A percentile compares a stretch with the other conserved stretches of the same genome.
These are phyloP conservation scores for Colletotrichum echinochloae DNA, from an alignment of 2,329 filamentous ascomycete species.

Conservation along the genomic window DNA sequence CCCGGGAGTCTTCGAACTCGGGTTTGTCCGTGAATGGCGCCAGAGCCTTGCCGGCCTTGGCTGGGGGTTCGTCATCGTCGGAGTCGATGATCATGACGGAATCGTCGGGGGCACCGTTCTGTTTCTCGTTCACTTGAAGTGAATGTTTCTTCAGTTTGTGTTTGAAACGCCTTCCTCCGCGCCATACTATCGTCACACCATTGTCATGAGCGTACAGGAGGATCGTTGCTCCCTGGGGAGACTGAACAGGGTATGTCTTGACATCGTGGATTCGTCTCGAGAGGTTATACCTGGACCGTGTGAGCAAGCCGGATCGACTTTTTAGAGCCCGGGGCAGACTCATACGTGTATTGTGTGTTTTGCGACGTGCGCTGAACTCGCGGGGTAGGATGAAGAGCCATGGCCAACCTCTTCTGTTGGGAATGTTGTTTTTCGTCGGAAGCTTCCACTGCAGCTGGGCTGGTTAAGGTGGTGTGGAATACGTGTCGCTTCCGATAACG, in stretches of 20 bases:
- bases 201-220: constrained; percentile 73
- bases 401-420: constrained; percentile 19
- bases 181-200: constrained; percentile 72
- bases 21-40: constrained; percentile 62
- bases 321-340: too few relatives aligned
- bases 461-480: background rate
- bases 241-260: constrained; percentile 70
- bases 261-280: constrained; percentile 69
- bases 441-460: background rate
- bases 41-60: constrained; percentile 47
- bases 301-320: background rate
- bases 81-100: constrained; percentile 73
- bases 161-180: constrained; percentile 72
- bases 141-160: constrained; percentile 50
- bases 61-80: constrained; percentile 65
- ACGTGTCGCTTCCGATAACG: background rate
- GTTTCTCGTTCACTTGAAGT: constrained; percentile 54
- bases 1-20: constrained; percentile 66
- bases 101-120: constrained; percentile 65
- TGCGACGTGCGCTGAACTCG: constrained; percentile 61
- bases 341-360: constrained; percentile 63
- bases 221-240: constrained; percentile 72
- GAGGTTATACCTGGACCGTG: constrained; percentile 66
- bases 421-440: constrained; percentile 14
- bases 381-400: constrained; percentile 47